Evolutionary conservation across 306 rosid genomes (phyloP).

Genomic region (Arachis hypogaea): DNA sequence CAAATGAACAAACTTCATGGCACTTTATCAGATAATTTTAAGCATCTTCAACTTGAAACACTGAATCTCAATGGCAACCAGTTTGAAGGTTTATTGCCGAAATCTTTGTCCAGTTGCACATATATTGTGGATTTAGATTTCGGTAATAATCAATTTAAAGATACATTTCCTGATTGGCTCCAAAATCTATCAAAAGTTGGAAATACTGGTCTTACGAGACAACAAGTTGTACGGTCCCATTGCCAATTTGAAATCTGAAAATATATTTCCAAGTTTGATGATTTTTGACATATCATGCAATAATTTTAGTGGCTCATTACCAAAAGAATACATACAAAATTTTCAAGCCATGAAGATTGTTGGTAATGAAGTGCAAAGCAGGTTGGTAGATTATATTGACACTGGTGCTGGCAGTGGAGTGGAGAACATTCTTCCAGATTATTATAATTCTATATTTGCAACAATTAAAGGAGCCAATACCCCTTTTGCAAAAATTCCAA

Average conservation of each 20-base stretch:
- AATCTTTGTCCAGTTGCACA: constrained; percentile 26
- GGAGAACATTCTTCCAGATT: too few relatives aligned
- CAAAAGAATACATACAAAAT: too few relatives aligned
- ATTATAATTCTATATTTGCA: not conserved
- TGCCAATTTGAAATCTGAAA: too few relatives aligned
- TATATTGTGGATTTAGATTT: constrained; percentile 31
- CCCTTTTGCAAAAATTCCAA: not conserved
- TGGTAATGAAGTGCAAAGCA: too few relatives aligned
- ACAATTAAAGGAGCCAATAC: not conserved
- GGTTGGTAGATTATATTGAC: too few relatives aligned
- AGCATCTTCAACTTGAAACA: accelerated
- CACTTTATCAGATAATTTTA: constrained; percentile 6
- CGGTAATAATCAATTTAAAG: constrained; percentile 41
- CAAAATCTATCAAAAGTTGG: constrained; percentile 2
- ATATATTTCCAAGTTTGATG: too few relatives aligned
- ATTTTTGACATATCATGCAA: too few relatives aligned
- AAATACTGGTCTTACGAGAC: constrained; percentile 38
- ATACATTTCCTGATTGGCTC: constrained; percentile 48
- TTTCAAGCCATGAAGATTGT: too few relatives aligned
- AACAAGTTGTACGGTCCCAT: constrained; percentile 48
- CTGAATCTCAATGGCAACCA: constrained; percentile 41
- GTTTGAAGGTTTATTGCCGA: constrained; percentile 41
- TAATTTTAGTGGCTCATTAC: too few relatives aligned
- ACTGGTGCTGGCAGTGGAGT: too few relatives aligned
- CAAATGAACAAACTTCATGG: constrained; percentile 43